Evolutionary conservation across 164 flowering plant species (phyloP).

Genomic region (Umbilicus rupestris): DNA sequence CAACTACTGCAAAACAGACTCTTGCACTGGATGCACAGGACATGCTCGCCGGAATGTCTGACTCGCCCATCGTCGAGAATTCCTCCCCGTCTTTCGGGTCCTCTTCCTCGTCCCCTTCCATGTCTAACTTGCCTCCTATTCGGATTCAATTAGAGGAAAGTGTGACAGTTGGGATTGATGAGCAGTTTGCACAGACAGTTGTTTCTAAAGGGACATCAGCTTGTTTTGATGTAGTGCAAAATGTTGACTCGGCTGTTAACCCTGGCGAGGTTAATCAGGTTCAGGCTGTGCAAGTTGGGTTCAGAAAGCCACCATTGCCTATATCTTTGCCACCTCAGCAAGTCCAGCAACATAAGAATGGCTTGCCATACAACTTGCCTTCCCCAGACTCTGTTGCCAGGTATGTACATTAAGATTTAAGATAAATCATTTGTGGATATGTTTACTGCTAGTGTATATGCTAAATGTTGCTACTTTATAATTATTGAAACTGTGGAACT

Average conservation of each 20-base stretch:
- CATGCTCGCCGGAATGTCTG: constrained; percentile 5
- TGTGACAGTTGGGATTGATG: constrained; percentile 18
- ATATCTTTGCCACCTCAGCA: constrained; percentile 12
- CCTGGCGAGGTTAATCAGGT: constrained; percentile 10
- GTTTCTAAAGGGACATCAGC: constrained; percentile 1
- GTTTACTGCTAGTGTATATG: neutral
- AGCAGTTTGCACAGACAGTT: constrained; percentile 20
- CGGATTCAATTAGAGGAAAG: constrained; percentile 31
- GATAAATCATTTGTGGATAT: neutral
- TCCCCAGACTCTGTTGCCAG: constrained; percentile 37
- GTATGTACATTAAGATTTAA: constrained; percentile 13
- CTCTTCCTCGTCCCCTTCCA: constrained; percentile 28
- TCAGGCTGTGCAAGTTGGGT: constrained; percentile 12
- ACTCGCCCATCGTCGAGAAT: constrained; percentile 21
- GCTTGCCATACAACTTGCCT: constrained; percentile 16
- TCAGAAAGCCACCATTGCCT: constrained; percentile 27
- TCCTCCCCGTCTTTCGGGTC: constrained; percentile 22
- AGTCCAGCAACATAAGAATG: constrained; percentile 11
- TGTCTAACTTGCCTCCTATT: constrained; percentile 41
- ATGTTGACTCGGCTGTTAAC: neutral
- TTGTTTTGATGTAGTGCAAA: constrained; percentile 11
- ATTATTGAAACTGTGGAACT: neutral
- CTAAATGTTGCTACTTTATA: neutral
- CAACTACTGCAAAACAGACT: neutral
- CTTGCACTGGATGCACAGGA: neutral